Conservation (phyloP, 148 eudicot species). For the Salicornia ramosissima region DNA sequence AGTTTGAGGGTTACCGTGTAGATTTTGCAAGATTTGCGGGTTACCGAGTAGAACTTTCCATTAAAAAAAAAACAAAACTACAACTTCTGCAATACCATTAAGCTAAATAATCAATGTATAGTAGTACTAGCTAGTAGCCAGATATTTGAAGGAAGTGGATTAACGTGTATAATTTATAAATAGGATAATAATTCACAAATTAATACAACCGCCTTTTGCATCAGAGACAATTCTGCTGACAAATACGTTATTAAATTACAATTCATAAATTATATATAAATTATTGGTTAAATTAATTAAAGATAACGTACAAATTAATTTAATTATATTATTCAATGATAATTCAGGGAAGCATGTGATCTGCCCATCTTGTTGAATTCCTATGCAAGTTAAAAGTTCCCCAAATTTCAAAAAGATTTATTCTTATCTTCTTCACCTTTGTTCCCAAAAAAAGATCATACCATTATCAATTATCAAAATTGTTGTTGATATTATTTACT, state of each 20-base stretch:
- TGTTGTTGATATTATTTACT: too few species aligned
- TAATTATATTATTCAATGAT: neutral
- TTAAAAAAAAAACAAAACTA: neutral
- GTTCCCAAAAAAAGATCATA: too few species aligned
- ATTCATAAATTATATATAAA: neutral
- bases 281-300: too few species aligned
- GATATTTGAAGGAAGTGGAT: conserved; percentile 9
- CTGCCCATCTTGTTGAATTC: conserved; percentile 20
- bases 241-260: neutral
- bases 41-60: too few species aligned
- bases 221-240: conserved; percentile 23
- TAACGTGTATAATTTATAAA: neutral
- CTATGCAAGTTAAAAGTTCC: conserved; percentile 3
- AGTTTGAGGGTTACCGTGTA: too few species aligned
- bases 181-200: neutral
- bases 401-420: neutral
- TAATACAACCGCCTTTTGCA: conserved; percentile 3
- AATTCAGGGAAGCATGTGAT: conserved; percentile 14
- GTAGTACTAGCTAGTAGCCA: too few species aligned
- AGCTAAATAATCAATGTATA: neutral
- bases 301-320: too few species aligned
- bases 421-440: neutral
- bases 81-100: neutral
- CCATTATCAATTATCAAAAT: too few species aligned
- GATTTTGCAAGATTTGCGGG: too few species aligned